These are phyloP conservation scores for Scheffersomyces stipitis DNA, from an alignment of 805 yeast genomes.

Conservation along the genomic window DNA sequence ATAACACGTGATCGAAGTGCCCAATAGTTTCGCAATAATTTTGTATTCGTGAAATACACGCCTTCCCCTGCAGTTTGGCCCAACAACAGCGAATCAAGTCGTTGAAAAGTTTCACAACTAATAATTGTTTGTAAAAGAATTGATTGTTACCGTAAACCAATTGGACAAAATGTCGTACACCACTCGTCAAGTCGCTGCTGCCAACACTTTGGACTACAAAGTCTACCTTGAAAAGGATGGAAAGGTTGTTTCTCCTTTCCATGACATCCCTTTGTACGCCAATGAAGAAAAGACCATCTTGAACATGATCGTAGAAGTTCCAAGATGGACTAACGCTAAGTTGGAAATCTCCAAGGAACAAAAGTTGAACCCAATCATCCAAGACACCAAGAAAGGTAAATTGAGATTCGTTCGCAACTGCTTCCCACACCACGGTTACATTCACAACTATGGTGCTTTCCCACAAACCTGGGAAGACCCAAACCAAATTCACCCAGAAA, in stretches of 20 bases:
- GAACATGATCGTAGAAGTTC: conserved; percentile 90
- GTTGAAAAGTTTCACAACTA: not conserved
- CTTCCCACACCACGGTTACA: conserved; percentile 98
- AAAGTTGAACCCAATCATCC: conserved; percentile 87
- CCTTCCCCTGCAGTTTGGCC: not conserved
- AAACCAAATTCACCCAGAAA: conserved; percentile 60
- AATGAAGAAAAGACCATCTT: conserved; percentile 83
- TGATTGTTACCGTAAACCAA: no score
- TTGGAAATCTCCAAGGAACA: conserved; percentile 88
- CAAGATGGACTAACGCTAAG: conserved; percentile 98
- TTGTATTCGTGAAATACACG: no score
- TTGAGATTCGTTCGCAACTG: conserved; percentile 94
- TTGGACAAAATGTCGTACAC: conserved; percentile 70
- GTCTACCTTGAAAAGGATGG: conserved; percentile 92
- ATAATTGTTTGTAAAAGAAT: no score
- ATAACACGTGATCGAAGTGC: not conserved
- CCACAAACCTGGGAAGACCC: conserved; percentile 91
- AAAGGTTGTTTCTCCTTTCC: conserved; percentile 93
- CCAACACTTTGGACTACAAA: conserved; percentile 91
- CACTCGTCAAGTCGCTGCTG: conserved; percentile 92
- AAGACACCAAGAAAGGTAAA: conserved; percentile 97
- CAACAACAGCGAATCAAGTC: not conserved
- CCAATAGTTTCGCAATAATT: no score
- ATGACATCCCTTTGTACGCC: conserved; percentile 74
- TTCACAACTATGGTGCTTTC: conserved; percentile 97